Evolutionary conservation across 768 basidiomycete species (phyloP), one percentile per base, ranked within the genome.

Genomic region (Obba rivulosa): DNA sequence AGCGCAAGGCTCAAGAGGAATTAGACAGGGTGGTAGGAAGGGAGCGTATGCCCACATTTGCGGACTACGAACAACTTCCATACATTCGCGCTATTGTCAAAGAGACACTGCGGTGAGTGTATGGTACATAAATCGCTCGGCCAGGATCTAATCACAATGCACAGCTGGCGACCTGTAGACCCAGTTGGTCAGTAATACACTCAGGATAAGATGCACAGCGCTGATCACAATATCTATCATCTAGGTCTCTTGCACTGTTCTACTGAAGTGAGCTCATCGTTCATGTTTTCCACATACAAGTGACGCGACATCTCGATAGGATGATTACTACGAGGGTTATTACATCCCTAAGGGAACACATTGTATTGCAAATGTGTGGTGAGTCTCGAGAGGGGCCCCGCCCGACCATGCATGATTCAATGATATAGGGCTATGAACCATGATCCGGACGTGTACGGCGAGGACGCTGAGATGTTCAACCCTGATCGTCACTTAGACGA

Each of bases 351-450:
- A 62, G 35, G 58, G 56, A 35, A 23, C 36, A 7, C 28, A 31
- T 13, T 31, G 28, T 13, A 31, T 31, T 31, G 28, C 28, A 31
- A 31, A 31, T 13, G 28, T 31, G 7, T 31, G 28, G 28, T 31
- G 13, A 7, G 28, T 13, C 57, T 59, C 46, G 46, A 43, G 22
- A 58, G 20, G n/a, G 16, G 10, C 10, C 59, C 8, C 59, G 60
- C 22, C 42, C 59, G n/a, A 59, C 55, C 50, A 20, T 57, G 25
- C 28, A 31, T 13, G 11, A 22, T 43, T 17, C 34, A 13, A 28
- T 28, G 78, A 78, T 74, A 66, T 68, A 65, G 63, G 66, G 49
- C 51, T 7, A 60, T 67, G 53, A 51, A 60, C 4, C 59, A 56
- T 45, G 60, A 65, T 35, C 55, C 57, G n/a, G 50, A 52, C 18